Base-by-base conservation (phyloP, 1,284 basidiomycete genomes). In the Pterula multifida region DNA sequence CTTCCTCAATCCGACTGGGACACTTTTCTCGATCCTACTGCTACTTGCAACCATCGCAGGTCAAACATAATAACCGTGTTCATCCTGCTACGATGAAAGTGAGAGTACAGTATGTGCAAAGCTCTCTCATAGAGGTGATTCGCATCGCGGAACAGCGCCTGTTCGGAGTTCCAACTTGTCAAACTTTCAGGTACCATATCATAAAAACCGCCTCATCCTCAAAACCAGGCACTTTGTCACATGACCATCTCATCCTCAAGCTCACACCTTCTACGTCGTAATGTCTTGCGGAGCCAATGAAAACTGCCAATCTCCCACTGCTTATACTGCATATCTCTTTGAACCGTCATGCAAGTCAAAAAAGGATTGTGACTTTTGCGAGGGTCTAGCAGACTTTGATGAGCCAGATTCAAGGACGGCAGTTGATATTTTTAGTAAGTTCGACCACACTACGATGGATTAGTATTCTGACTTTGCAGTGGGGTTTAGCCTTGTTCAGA, bases 401-500 rank as follows among this genome's bases (percentile, higher is more conserved):
- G 39, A 42, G 39, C 21, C n/a, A n/a, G n/a, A n/a, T n/a, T n/a
- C n/a, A n/a, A n/a, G n/a, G n/a, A n/a, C n/a, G n/a, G n/a, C n/a
- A n/a, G n/a, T n/a, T n/a, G n/a, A n/a, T n/a, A n/a, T n/a, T n/a
- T n/a, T n/a, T n/a, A n/a, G n/a, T n/a, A n/a, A n/a, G n/a, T n/a
- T n/a, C n/a, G n/a, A n/a, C n/a, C n/a, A n/a, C n/a, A n/a, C n/a
- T n/a, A n/a, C n/a, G n/a, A n/a, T n/a, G n/a, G n/a, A n/a, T n/a
- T n/a, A n/a, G 32, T n/a, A n/a, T 45, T 11, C 22, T 45, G 13
- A 21, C 11, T 11, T 21, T 17, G 42, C 9, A 12, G 19, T 17
- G 11, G 13, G 42, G 42, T 15, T 9, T 47, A 76, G 73, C 55
- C 3, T 60, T 75, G 2, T 70, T 78, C 56, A 66, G 65, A 53